These are phyloP conservation scores for Sporothrix dimorphospora DNA, from an alignment of 2,329 filamentous ascomycete species.

Conservation along the genomic window DNA sequence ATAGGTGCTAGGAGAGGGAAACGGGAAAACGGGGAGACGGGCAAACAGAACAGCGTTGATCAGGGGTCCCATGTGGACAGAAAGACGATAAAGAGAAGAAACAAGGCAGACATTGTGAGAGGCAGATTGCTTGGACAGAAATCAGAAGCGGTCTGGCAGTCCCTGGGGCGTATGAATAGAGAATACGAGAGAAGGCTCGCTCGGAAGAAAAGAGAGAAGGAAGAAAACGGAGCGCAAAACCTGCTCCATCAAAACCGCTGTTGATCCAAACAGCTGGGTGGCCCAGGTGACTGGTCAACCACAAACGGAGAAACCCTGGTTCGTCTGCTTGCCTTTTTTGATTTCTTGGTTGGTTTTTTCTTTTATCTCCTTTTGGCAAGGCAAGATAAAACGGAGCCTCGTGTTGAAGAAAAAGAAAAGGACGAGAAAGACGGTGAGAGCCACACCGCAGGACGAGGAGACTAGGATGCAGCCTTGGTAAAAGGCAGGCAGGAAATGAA, in stretches of 20 bases:
- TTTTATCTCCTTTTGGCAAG: slow-evolving; percentile 6
- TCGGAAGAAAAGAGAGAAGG: neutral
- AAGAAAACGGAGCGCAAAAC: neutral
- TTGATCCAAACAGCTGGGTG: neutral
- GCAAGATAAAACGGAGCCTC: neutral
- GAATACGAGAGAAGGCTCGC: neutral
- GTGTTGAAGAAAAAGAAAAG: neutral
- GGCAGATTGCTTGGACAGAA: neutral
- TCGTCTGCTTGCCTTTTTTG: neutral
- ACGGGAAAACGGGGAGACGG: neutral
- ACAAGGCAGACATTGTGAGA: neutral
- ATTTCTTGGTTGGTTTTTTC: neutral
- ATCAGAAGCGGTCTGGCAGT: neutral
- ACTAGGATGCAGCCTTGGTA: neutral
- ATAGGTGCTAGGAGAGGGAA: neutral
- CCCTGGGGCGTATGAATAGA: neutral
- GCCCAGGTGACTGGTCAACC: neutral
- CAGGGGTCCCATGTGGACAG: neutral
- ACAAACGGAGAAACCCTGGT: neutral
- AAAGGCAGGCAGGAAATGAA: neutral
- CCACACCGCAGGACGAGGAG: neutral
- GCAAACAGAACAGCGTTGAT: neutral
- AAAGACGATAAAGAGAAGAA: neutral
- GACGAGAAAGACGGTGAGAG: neutral
- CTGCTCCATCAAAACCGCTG: neutral